Evolutionary conservation across 208 protist species (phyloP).

Genomic region (Leishmania mexicana): DNA sequence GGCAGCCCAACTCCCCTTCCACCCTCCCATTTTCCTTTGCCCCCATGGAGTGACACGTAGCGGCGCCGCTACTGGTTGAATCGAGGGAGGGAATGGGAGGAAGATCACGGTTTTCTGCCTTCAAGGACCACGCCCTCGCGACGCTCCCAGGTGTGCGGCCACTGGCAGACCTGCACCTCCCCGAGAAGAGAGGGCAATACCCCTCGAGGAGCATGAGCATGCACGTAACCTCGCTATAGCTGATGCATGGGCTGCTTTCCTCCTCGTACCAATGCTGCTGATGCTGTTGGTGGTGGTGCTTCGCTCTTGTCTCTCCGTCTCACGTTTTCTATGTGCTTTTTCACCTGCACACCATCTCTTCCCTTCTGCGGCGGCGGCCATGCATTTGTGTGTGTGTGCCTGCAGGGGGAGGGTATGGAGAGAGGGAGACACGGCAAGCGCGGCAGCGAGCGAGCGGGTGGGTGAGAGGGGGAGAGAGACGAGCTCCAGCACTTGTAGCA

Average conservation of each 20-base stretch:
- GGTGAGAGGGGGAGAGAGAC: not conserved
- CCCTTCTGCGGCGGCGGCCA: not conserved
- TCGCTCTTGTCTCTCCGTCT: not conserved
- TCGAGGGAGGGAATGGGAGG: not conserved
- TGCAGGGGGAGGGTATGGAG: not conserved
- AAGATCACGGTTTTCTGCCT: not conserved
- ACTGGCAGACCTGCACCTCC: not conserved
- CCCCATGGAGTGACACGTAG: not conserved
- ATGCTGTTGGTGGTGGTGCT: conserved; percentile 1
- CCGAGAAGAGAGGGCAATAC: not conserved
- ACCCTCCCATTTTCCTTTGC: not conserved
- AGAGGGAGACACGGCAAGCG: not conserved
- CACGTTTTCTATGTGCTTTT: conserved; percentile 6
- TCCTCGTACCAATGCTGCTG: conserved; percentile 1
- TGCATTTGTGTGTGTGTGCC: not conserved
- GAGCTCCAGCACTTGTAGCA: not conserved
- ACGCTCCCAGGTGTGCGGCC: not conserved
- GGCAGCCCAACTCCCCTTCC: not conserved
- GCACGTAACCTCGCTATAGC: not conserved
- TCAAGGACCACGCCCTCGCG: not conserved
- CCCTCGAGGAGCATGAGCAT: not conserved
- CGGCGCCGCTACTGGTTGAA: not conserved
- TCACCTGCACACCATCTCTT: not conserved
- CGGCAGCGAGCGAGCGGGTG: not conserved
- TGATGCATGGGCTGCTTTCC: not conserved